These are phyloP conservation scores for Aspergillus affinis DNA, from an alignment of 495 filamentous ascomycete species.

Conservation along the genomic window DNA sequence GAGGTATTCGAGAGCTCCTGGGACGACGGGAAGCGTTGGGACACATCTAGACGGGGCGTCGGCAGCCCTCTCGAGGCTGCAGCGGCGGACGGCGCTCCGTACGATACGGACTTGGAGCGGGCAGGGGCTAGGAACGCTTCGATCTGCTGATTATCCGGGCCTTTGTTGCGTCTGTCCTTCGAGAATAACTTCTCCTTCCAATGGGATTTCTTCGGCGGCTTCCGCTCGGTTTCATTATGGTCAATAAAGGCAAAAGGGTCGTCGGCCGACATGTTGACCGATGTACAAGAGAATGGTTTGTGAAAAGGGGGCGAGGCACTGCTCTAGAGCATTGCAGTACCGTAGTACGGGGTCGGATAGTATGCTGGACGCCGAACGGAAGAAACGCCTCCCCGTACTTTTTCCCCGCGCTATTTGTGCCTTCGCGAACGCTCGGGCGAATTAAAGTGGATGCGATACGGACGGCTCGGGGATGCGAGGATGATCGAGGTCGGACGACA, in stretches of 20 bases:
- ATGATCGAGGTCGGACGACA: neutral
- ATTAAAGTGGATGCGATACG: neutral
- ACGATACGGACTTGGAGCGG: constrained; percentile 25
- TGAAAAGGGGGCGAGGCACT: constrained; percentile 10
- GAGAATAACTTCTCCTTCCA: constrained; percentile 53
- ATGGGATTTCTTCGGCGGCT: constrained; percentile 37
- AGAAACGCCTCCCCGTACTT: neutral
- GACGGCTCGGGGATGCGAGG: neutral
- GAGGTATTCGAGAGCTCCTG: constrained; percentile 25
- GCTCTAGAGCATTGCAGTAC: constrained; percentile 22
- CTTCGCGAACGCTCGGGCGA: neutral
- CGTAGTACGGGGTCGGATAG: constrained; percentile 5
- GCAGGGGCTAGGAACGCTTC: constrained; percentile 45
- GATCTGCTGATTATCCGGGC: constrained; percentile 42
- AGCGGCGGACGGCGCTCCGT: constrained; percentile 13
- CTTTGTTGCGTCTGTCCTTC: constrained; percentile 38
- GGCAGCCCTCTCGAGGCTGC: constrained; percentile 20
- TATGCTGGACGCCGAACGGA: neutral
- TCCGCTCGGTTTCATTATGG: constrained; percentile 32
- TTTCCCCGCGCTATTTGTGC: constrained; percentile 8
- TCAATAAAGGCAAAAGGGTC: constrained; percentile 41
- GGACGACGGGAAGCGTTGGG: constrained; percentile 26
- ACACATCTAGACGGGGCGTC: constrained; percentile 20
- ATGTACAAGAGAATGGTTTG: constrained; percentile 10
- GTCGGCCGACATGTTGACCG: constrained; percentile 38